Evolutionary conservation across 1,139 yeast genomes (phyloP).

Genomic region (Hyphopichia khmerensis): DNA sequence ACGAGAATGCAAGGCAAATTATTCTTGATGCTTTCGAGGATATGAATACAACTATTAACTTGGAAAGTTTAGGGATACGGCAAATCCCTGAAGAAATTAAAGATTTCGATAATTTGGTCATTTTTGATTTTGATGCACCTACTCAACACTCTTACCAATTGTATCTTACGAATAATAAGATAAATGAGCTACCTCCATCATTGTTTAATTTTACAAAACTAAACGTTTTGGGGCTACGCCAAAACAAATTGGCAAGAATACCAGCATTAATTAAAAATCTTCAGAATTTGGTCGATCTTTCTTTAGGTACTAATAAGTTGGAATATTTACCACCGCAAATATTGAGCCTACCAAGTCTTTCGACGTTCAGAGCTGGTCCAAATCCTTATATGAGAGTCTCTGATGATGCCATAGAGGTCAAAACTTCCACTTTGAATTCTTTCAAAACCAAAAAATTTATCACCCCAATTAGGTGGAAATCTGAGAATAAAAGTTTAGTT

Average conservation of each 20-base stretch:
- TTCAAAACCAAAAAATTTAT: slow-evolving; percentile 7
- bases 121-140: slow-evolving; percentile 25
- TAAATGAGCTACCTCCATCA: slow-evolving; percentile 33
- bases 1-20: slow-evolving; percentile 28
- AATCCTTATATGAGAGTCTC: slow-evolving; percentile 37
- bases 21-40: slow-evolving; percentile 44
- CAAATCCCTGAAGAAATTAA: slow-evolving; percentile 46
- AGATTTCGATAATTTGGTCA: slow-evolving; percentile 43
- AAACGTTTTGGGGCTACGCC: slow-evolving; percentile 43
- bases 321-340: slow-evolving; percentile 37
- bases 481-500: slow-evolving; percentile 10
- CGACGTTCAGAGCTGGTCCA: slow-evolving; percentile 43
- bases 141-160: slow-evolving; percentile 33
- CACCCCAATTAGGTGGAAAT: slow-evolving; percentile 3
- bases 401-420: slow-evolving; percentile 24
- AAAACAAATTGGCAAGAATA: slow-evolving; percentile 31
- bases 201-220: slow-evolving; percentile 42
- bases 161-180: slow-evolving; percentile 37
- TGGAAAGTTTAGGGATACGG: slow-evolving; percentile 36
- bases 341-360: slow-evolving; percentile 27
- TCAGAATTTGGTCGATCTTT: slow-evolving; percentile 34
- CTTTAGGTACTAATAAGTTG: slow-evolving; percentile 39
- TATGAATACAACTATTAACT: slow-evolving; percentile 29
- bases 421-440: slow-evolving; percentile 12
- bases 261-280: slow-evolving; percentile 38